Evolutionary conservation across 495 filamentous ascomycete species (phyloP).

Genomic region (Eremomyces bilateralis): DNA sequence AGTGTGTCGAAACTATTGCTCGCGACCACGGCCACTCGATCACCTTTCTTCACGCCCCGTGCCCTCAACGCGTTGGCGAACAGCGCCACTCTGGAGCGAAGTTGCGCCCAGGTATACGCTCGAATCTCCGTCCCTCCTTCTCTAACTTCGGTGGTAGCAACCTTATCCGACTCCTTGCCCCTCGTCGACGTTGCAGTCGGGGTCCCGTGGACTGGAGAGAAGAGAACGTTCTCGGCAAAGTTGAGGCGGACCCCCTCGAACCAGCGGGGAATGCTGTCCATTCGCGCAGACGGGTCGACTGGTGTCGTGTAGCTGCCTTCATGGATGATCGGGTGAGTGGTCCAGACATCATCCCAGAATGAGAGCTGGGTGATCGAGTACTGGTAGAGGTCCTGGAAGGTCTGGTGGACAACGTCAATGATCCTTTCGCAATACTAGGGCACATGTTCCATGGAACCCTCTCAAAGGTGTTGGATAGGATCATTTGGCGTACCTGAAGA

Average conservation of each 20-base stretch:
- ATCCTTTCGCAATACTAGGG: background rate
- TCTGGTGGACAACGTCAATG: constrained; percentile 23
- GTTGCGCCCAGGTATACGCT: constrained; percentile 38
- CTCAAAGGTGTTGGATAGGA: too few relatives aligned
- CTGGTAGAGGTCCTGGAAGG: constrained; percentile 40
- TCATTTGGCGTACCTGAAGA: too few relatives aligned
- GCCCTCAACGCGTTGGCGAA: constrained; percentile 40
- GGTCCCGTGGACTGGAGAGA: constrained; percentile 22
- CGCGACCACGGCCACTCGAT: constrained; percentile 48
- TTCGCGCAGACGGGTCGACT: constrained; percentile 44
- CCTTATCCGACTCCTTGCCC: constrained; percentile 44
- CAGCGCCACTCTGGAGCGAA: constrained; percentile 31
- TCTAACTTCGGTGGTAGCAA: constrained; percentile 48
- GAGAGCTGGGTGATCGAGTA: constrained; percentile 35
- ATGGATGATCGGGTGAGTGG: constrained; percentile 35
- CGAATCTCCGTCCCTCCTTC: constrained; percentile 38
- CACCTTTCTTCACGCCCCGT: constrained; percentile 40
- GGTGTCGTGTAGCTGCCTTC: constrained; percentile 24
- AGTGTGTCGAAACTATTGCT: constrained; percentile 55
- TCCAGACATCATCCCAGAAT: constrained; percentile 47
- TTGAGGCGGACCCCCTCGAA: constrained; percentile 42
- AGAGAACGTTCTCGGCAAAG: constrained; percentile 43
- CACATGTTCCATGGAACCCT: constrained; percentile 1
- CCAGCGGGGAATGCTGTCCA: constrained; percentile 47
- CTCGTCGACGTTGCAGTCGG: constrained; percentile 13